phyloP scores from a whole-genome alignment of 2,329 filamentous ascomycete genomes.

The Septoria linicola region DNA sequence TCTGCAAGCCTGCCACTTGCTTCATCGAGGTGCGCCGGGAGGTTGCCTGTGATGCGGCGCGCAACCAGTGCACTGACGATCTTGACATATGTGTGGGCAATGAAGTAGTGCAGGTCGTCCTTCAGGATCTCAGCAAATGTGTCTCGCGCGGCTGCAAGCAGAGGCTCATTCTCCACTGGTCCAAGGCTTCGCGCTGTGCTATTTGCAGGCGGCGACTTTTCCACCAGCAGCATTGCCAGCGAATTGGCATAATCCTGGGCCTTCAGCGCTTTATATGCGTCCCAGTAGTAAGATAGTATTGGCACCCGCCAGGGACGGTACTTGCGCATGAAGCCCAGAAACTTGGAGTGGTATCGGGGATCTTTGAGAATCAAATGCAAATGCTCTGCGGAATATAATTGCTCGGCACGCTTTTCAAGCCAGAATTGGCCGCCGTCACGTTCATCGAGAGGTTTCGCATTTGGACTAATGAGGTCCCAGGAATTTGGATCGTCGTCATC shows the following conservation, averaged over 20 bases:
- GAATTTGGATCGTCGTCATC: constrained; percentile 19
- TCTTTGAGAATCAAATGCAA: constrained; percentile 23
- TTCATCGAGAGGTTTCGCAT: constrained; percentile 1
- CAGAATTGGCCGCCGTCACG: constrained; percentile 15
- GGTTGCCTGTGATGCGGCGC: constrained; percentile 63
- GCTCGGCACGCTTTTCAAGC: constrained; percentile 23
- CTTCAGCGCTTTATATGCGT: constrained; percentile 59
- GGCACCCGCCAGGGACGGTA: constrained; percentile 22
- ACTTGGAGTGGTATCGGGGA: constrained; percentile 17
- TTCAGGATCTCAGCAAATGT: constrained; percentile 64
- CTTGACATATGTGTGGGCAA: constrained; percentile 66
- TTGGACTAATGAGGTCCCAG: constrained; percentile 24
- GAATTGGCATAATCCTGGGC: constrained; percentile 71
- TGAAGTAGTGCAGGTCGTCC: constrained; percentile 68
- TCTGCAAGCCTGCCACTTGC: constrained; percentile 72
- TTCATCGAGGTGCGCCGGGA: constrained; percentile 62
- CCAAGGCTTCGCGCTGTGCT: background rate
- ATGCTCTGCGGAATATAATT: constrained; percentile 24
- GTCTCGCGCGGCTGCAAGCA: constrained; percentile 58
- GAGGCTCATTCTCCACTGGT: constrained; percentile 58
- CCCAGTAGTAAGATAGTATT: constrained; percentile 19
- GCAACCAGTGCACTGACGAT: constrained; percentile 68
- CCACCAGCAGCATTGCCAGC: constrained; percentile 59
- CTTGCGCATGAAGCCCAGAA: constrained; percentile 21
- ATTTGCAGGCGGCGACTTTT: constrained; percentile 45